Evolutionary conservation across 768 basidiomycete genomes (phyloP), one percentile per base, ranked within the genome.

Genomic region (Russula griseocarnosa): DNA sequence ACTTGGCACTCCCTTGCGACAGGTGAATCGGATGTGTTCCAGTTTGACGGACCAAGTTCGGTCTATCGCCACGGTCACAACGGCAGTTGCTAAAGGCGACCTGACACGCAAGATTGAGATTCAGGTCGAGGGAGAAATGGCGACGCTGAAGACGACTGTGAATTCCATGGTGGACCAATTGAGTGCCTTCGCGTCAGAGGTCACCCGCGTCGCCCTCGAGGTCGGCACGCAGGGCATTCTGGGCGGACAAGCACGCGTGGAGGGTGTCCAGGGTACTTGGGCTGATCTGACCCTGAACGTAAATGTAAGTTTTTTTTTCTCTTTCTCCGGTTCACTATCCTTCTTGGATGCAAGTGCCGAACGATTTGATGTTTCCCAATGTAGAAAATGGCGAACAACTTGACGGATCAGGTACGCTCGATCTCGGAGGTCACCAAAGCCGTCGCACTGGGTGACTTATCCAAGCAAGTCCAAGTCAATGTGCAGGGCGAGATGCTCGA

Each of bases 401-500:
- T 92, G 70, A 92, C 90, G 2, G 84, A 89, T 71, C 90, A 93
- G 79, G 92, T 93, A 58, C 86, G 94, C 38, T 92, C 90, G 40
- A 97, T 96, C 70, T 94, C 93, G 3, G 91, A 93, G 70, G 89
- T 84, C 60, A 90, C 88, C 49, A 86, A 82, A 71, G 87, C 83
- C 26, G 87, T 88, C 54, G 92, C 94, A 1, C 77, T 84, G 57
- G 94, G 94, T 22, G 93, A 96, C 73, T 75, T 97, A 53, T 83
- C 81, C 69, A 87, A 90, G 71, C 84, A 86, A 30, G 94, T 96
- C 72, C 85, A 92, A 66, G 94, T 96, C 61, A 91, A 95, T 69
- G 94, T 94, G 16, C 88, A 93, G 70, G 94, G 94, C 51, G 95
- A 98, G 77, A 94, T 98, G 84, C 82, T 94, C 18, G 88, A 90